phyloP scores from a whole-genome alignment of 1,284 basidiomycete species.

The Gymnopus androsaceus region DNA sequence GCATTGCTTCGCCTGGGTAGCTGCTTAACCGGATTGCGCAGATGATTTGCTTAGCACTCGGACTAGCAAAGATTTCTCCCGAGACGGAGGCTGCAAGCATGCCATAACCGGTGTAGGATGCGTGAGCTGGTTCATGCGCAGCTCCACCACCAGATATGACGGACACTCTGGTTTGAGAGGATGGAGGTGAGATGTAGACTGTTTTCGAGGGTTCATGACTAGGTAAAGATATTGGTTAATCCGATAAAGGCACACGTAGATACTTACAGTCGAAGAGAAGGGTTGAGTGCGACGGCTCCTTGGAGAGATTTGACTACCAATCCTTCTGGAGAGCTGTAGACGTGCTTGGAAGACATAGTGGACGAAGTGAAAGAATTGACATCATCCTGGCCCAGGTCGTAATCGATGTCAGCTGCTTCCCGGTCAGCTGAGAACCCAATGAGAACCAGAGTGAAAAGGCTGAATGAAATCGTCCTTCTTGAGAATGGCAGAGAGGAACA shows the following conservation, averaged over 20 bases:
- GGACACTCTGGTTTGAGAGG: constrained; percentile 42
- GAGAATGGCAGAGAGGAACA: no score
- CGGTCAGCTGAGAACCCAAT: not conserved
- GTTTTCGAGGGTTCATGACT: constrained; percentile 41
- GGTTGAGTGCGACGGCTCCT: constrained; percentile 55
- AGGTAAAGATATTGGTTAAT: not conserved
- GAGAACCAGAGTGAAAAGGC: not conserved
- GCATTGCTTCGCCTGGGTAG: constrained; percentile 24
- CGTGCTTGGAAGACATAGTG: constrained; percentile 34
- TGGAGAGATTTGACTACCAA: constrained; percentile 57
- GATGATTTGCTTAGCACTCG: constrained; percentile 61
- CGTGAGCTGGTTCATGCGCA: constrained; percentile 72
- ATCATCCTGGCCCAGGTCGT: not conserved
- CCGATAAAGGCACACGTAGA: constrained; percentile 3
- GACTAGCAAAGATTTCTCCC: constrained; percentile 68
- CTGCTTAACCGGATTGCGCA: constrained; percentile 52
- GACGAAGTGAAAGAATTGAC: not conserved
- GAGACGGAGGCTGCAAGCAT: constrained; percentile 62
- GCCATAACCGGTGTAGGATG: constrained; percentile 59
- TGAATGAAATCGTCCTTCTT: no score
- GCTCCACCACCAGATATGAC: constrained; percentile 69
- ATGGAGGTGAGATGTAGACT: constrained; percentile 38
- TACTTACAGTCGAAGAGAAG: constrained; percentile 50
- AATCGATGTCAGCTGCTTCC: not conserved
- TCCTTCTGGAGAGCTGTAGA: constrained; percentile 49